Conservation (phyloP, 2,329 filamentous ascomycete genomes). For the Pseudonectria buxi region DNA sequence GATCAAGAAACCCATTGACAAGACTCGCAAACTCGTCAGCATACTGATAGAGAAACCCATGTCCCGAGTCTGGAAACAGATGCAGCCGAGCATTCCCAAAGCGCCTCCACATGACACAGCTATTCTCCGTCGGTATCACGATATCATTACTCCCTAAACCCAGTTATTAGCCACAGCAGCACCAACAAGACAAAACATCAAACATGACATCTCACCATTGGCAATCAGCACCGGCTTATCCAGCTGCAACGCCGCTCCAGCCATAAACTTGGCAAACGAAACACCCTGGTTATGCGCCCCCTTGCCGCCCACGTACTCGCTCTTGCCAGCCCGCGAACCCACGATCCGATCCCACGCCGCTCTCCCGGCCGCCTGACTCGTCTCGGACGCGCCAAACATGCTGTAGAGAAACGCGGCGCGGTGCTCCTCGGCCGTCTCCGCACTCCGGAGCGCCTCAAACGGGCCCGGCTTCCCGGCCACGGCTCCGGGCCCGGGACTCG, state of each 20-base stretch:
- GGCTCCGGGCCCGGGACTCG: slow-evolving; percentile 30
- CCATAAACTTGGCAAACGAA: slow-evolving; percentile 31
- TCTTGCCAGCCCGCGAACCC: slow-evolving; percentile 19
- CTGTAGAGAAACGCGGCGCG: slow-evolving; percentile 25
- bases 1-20: slow-evolving; percentile 27
- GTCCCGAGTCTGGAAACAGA: slow-evolving; percentile 29
- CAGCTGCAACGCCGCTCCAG: slow-evolving; percentile 24
- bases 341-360: slow-evolving; percentile 30
- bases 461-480: slow-evolving; percentile 22
- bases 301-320: slow-evolving; percentile 18
- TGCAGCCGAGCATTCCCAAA: slow-evolving; percentile 27
- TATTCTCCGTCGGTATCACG: slow-evolving; percentile 31
- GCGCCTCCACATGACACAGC: slow-evolving; percentile 31
- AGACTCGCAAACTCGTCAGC: slow-evolving; percentile 24
- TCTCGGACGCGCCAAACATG: slow-evolving; percentile 28
- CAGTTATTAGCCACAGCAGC: slow-evolving; percentile 2
- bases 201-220: slow-evolving; percentile 25
- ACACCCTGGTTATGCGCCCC: slow-evolving; percentile 24
- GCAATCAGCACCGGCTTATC: slow-evolving; percentile 31
- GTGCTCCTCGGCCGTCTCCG: slow-evolving; percentile 27
- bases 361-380: slow-evolving; percentile 26
- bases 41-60: slow-evolving; percentile 31
- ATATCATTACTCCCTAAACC: slow-evolving; percentile 27
- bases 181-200: not conserved
- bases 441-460: slow-evolving; percentile 27